Evolutionary conservation across 2,329 filamentous ascomycete genomes (phyloP), one percentile per base, ranked within the genome.

Genomic region (Cladosporium austrohemisphaericum): DNA sequence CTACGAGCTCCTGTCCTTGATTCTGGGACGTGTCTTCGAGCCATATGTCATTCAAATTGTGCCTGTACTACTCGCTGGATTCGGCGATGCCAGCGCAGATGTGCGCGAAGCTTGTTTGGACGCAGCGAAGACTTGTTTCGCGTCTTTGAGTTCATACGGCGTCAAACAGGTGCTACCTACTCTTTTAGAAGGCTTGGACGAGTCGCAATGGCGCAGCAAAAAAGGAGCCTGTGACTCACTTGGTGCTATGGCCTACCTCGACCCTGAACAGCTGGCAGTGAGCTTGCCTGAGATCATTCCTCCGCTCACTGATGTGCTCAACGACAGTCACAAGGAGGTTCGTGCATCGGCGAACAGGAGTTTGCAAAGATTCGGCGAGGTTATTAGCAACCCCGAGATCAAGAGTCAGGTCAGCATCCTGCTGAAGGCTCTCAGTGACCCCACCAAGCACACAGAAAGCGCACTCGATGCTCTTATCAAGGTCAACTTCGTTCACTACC

Each of bases 321-420:
- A 95, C 59, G 93, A 98, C 73, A 96, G 88, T 62, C 93, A 98
- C 73, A 98, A 98, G 69, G 93, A 98, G 71, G 93, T 98, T 25
- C 83, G 93, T 53, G 76, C 83, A 36, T 91, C 89, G 18, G 93
- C 93, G 6, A 98, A 98, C 70, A 85, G 92, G 70, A 95, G 90
- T 72, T 77, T 98, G 72, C 95, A 98, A 73, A 86, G 93, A 50
- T 98, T 98, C 66, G 93, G 94, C 57, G 94, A 98, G 68, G 94
- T 98, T 58, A 98, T 98, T 68, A 94, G 80, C 68, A 98, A 98
- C 67, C 93, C 93, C 3, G 93, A 98, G 70, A 88, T 98, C 64
- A 96, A 96, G 79, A 81, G 85, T 56, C 77, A 97, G 11, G 92
- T 97, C 51, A 85, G 86, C 60, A 86, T 96, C 50, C 79, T 98